Evolutionary conservation across 2,329 filamentous ascomycete species (phyloP).

Genomic region (Pseudogymnoascus sp.): DNA sequence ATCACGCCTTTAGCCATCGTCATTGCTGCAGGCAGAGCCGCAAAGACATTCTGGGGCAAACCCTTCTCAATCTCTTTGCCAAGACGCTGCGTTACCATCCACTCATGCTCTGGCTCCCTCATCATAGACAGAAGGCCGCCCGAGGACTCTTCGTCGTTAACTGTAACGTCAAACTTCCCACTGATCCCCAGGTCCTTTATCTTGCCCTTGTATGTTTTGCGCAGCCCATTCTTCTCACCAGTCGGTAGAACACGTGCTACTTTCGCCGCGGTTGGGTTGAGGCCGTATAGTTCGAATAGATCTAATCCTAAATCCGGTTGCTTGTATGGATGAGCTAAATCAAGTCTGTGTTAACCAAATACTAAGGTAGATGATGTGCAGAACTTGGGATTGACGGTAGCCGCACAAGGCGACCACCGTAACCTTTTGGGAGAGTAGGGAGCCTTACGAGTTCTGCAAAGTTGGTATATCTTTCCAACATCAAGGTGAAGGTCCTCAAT

Average conservation of each 20-base stretch:
- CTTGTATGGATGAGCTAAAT: constrained; percentile 25
- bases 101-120: constrained; percentile 46
- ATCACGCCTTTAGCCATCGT: constrained; percentile 51
- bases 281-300: constrained; percentile 50
- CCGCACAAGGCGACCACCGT: neutral
- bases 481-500: constrained; percentile 59
- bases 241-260: constrained; percentile 57
- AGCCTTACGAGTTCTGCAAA: constrained; percentile 60
- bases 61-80: constrained; percentile 49
- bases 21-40: constrained; percentile 42
- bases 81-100: constrained; percentile 46
- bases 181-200: constrained; percentile 56
- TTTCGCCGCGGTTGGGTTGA: constrained; percentile 49
- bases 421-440: constrained; percentile 32
- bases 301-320: constrained; percentile 47
- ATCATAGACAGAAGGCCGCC: constrained; percentile 47
- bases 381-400: neutral
- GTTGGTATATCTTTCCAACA: constrained; percentile 59
- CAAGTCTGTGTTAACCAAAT: constrained; percentile 28
- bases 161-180: constrained; percentile 52
- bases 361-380: constrained; percentile 16
- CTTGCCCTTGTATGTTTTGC: constrained; percentile 62
- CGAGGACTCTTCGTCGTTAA: constrained; percentile 44
- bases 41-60: constrained; percentile 37
- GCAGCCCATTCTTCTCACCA: constrained; percentile 58